Percentiles rank a stretch among this genome's conserved stretches.
These are phyloP conservation scores for Yamadazyma laniorum DNA, from an alignment of 805 yeast species.

Conservation along the genomic window DNA sequence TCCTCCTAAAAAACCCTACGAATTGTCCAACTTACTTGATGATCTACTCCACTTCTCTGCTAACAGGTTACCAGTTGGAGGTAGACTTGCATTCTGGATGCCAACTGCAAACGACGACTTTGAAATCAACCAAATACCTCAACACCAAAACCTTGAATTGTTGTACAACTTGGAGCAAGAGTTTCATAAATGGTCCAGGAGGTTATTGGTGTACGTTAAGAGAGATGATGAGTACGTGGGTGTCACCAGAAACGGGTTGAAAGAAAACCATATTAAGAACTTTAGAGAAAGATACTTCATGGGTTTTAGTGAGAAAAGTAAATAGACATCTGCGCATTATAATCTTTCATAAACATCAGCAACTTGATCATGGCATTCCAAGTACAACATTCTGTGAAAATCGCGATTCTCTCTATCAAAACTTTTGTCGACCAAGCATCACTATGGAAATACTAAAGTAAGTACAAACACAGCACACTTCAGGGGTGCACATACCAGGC, in stretches of 20 bases:
- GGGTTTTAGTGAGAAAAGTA: constrained; percentile 51
- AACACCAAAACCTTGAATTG: constrained; percentile 69
- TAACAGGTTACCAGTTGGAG: constrained; percentile 64
- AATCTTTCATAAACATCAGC: too few relatives aligned
- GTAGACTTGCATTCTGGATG: constrained; percentile 94
- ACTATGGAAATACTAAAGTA: constrained; percentile 16
- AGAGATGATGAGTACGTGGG: constrained; percentile 52
- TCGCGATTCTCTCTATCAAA: too few relatives aligned
- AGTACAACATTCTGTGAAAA: too few relatives aligned
- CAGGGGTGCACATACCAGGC: not conserved
- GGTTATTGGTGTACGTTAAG: constrained; percentile 77
- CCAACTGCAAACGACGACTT: constrained; percentile 92
- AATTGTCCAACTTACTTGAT: constrained; percentile 70
- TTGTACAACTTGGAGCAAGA: constrained; percentile 78
- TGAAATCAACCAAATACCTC: constrained; percentile 68
- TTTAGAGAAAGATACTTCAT: constrained; percentile 78
- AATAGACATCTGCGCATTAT: too few relatives aligned
- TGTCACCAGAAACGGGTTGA: constrained; percentile 41
- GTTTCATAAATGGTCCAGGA: constrained; percentile 90
- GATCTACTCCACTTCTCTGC: constrained; percentile 77
- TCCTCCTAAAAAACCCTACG: constrained; percentile 90
- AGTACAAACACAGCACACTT: constrained; percentile 2
- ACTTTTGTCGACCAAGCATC: not conserved
- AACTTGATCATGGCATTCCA: too few relatives aligned
- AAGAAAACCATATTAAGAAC: constrained; percentile 45